Evolutionary conservation across 2,329 filamentous ascomycete species (phyloP).

Genomic region (Ophiostoma triangulosporum): DNA sequence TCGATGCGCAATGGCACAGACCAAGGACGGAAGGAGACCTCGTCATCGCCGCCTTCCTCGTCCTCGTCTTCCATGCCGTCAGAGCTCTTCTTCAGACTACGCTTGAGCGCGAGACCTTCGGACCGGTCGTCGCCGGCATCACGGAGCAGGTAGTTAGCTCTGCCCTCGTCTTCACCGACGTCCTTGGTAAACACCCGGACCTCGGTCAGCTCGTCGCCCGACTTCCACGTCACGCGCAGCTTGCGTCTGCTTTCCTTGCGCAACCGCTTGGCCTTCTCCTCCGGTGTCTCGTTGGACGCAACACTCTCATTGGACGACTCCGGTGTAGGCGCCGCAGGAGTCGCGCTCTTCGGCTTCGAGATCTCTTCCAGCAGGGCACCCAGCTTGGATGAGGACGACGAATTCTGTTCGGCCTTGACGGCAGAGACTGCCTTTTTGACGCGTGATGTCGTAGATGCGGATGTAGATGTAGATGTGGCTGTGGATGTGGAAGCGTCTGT

Average conservation of each 20-base stretch:
- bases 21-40: slow-evolving; percentile 35
- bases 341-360: slow-evolving; percentile 37
- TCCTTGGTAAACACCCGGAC: slow-evolving; percentile 60
- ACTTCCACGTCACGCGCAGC: slow-evolving; percentile 57
- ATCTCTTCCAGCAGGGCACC: slow-evolving; percentile 39
- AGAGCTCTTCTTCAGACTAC: slow-evolving; percentile 29
- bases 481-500: neutral
- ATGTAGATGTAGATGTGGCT: neutral
- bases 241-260: slow-evolving; percentile 60
- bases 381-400: slow-evolving; percentile 29
- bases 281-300: slow-evolving; percentile 45
- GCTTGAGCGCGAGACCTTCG: slow-evolving; percentile 56
- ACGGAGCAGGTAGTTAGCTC: slow-evolving; percentile 52
- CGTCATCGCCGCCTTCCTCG: slow-evolving; percentile 28
- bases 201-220: slow-evolving; percentile 51
- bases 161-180: slow-evolving; percentile 57
- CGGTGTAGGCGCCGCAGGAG: slow-evolving; percentile 23
- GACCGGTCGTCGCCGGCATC: slow-evolving; percentile 61
- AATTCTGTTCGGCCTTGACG: slow-evolving; percentile 21
- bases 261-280: slow-evolving; percentile 52
- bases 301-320: slow-evolving; percentile 27
- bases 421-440: slow-evolving; percentile 15
- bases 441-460: slow-evolving; percentile 8
- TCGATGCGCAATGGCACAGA: slow-evolving; percentile 32
- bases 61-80: slow-evolving; percentile 37